Percentiles rank a stretch among this genome's conserved stretches.
Evolutionary conservation across 805 yeast genomes (phyloP).

Genomic region (Wickerhamomyces strasburgensis): DNA sequence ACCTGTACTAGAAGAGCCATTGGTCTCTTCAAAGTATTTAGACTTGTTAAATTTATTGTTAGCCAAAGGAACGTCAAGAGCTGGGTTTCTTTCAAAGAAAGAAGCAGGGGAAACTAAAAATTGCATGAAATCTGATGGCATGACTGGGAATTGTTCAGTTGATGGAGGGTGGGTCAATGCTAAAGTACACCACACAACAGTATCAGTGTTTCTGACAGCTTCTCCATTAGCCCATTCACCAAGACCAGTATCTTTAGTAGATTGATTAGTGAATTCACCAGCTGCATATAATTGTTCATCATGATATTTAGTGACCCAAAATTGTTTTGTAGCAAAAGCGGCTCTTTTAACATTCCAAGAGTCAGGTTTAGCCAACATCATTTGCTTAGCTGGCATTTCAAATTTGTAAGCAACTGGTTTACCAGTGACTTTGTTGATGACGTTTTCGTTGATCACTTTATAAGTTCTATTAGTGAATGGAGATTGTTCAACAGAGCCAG

Average conservation of each 20-base stretch:
- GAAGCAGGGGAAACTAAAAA: constrained; percentile 65
- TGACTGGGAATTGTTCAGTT: constrained; percentile 84
- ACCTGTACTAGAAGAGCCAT: constrained; percentile 8
- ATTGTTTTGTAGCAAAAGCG: constrained; percentile 66
- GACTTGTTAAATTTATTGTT: constrained; percentile 59
- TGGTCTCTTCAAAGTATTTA: constrained; percentile 18
- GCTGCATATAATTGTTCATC: constrained; percentile 74
- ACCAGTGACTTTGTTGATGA: constrained; percentile 62
- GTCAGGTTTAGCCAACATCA: constrained; percentile 61
- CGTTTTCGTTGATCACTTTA: constrained; percentile 70
- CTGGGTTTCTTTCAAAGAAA: constrained; percentile 75
- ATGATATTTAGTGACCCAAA: constrained; percentile 76
- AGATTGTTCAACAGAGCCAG: constrained; percentile 68
- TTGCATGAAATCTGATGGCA: constrained; percentile 78
- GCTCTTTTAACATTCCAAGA: constrained; percentile 71
- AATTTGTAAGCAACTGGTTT: constrained; percentile 76
- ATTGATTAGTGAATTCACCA: constrained; percentile 84
- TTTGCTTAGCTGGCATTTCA: constrained; percentile 68
- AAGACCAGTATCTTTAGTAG: constrained; percentile 63
- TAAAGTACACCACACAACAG: constrained; percentile 77
- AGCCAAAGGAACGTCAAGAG: constrained; percentile 71
- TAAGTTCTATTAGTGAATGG: constrained; percentile 71
- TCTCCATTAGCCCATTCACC: constrained; percentile 71
- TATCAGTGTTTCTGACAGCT: constrained; percentile 65
- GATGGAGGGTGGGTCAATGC: constrained; percentile 81